These are phyloP conservation scores for Moesziomyces sp. DNA, from an alignment of 1,284 basidiomycete species.

Conservation along the genomic window DNA sequence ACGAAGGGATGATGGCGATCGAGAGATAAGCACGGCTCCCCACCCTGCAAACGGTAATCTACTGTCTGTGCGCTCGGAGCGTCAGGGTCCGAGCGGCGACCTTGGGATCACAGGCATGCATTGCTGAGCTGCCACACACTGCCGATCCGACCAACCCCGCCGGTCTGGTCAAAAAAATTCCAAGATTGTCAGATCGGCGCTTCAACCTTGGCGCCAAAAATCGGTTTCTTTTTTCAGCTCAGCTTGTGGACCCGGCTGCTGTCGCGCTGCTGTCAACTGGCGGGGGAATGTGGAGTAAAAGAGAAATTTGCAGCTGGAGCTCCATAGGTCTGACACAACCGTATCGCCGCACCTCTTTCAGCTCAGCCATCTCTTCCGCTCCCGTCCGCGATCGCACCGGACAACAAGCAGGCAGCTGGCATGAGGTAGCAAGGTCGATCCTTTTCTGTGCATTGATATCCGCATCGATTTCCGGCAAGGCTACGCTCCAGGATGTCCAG, in stretches of 20 bases:
- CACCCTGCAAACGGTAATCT: too few species aligned
- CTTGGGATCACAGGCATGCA: not conserved
- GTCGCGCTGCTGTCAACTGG: too few species aligned
- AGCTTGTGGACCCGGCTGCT: not conserved
- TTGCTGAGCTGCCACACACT: too few species aligned
- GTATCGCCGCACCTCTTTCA: not conserved
- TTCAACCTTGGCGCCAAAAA: not conserved
- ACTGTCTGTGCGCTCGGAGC: conserved; percentile 3
- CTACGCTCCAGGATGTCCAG: not conserved
- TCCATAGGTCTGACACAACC: not conserved
- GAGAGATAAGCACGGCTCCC: not conserved
- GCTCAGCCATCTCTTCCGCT: not conserved
- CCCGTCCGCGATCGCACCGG: not conserved
- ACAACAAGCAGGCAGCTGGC: not conserved
- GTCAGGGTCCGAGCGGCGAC: conserved; percentile 18
- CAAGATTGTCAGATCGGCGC: not conserved
- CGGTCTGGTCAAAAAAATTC: not conserved
- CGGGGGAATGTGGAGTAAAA: not conserved
- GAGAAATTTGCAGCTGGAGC: not conserved
- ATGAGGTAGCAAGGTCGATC: not conserved
- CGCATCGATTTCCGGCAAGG: too few species aligned
- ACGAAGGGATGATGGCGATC: not conserved
- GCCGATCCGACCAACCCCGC: not conserved
- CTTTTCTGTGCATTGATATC: not conserved
- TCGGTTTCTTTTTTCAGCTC: not conserved